Base-by-base conservation (phyloP, 1,284 basidiomycete genomes). In the Chondrostereum purpureum region DNA sequence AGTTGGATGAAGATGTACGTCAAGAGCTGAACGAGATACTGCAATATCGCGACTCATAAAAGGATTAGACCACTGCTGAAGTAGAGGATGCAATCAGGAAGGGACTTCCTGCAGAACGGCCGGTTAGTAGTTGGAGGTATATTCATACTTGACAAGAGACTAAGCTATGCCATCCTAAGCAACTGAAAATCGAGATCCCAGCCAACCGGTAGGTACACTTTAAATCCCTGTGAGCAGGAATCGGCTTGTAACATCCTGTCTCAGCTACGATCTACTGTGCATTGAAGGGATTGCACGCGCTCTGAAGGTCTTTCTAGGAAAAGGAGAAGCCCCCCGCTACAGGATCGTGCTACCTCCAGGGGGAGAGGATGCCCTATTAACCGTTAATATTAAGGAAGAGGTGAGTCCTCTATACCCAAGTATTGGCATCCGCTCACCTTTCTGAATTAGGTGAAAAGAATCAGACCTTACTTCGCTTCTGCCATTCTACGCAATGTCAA, bases 171-270 rank as follows among this genome's bases (percentile, higher is more conserved):
- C 14, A 40, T 21, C 35, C 45, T 18, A 57, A 94, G 82, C 88
- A 95, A 87, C 73, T 99, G 55, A 99, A 99, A 79, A 97, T 99
- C 58, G 95, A 99, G 67, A 81, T 97, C 44, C 95, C 96, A 22
- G 96, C 96, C 19, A 99, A 97, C 65, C 82, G 91, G 88, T 80
- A 49, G 43, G 62, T 52, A 24, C 8, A 22, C 31, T 31, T 36
- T 34, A 21, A 18, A 39, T 39, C 46, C 48, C n/a, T n/a, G n/a
- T n/a, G 44, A n/a, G 20, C 12, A 24, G 53, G 45, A 8, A 51
- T 14, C 34, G 5, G 39, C 22, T 44, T 50, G 42, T 45, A 40
- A 47, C 47, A 49, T 42, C 52, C 45, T 23, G 48, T 49, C 54
- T 33, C 62, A 94, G 94, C 77, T 98, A 99, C 61, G 96, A 99